Evolutionary conservation across 306 rosid genomes (phyloP), one percentile per base, ranked within the genome.

Genomic region (Prosopis cineraria): DNA sequence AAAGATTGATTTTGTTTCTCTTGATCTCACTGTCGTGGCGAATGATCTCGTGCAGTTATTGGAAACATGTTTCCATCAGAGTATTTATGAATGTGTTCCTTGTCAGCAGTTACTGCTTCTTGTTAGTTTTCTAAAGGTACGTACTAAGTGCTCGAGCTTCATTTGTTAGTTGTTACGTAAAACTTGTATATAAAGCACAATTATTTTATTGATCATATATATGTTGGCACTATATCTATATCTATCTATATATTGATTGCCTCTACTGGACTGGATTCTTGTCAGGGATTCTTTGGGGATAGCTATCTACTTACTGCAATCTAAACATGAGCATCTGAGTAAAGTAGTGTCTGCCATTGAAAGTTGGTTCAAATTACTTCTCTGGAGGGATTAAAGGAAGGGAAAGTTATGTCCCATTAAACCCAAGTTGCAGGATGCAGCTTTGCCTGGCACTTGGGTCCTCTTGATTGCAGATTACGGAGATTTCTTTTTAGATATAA

Each of bases 1-100:
- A 91, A 81, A 81, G 83, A 79, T 78, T 89, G 88, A 76, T 73
- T 41, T 66, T 16, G 29, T 44, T 56, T 58, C 71, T 62, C 33
- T 22, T 30, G 11, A 16, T 60, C 67, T 31, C 22, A 30, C 3
- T 10, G 37, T 16, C 48, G 71, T 52, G 11, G 75, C 68, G 55
- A 68, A 36, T 24, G 69, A 7, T 75, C 39, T 10, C 16, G 37
- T 5, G 22, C 37, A 10, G 67, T 29, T 12, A 24, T 60, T n/a
- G 2, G 14, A 29, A 29, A 29, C 66, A 59, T 29, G 66, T 6
- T 59, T 59, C 24, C 58, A 50, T 50, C 58, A 5, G 66, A 13
- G 19, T 59, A 59, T 29, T 1, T 59, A 59, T 29, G 67, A 16
- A 30, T 14, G 40, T 30, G 37, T 60, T 59, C 66, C 66, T 59